Conservation (phyloP, 345 rosid species). For the Bruguiera sexangula region DNA sequence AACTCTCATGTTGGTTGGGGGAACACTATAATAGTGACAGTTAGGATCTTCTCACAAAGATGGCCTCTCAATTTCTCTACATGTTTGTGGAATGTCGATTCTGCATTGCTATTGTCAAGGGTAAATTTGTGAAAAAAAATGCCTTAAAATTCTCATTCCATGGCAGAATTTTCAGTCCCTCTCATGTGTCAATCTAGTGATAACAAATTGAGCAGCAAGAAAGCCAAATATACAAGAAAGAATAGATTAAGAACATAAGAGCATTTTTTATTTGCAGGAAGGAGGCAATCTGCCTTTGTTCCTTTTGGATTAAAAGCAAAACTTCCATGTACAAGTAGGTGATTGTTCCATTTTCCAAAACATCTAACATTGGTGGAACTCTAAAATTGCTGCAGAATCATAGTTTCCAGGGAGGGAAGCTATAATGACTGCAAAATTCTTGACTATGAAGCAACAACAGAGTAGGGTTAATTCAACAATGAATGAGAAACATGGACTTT, state of each 20-base stretch:
- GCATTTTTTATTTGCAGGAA: neutral
- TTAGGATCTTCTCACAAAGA: neutral
- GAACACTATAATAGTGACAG: neutral
- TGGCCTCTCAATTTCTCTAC: neutral
- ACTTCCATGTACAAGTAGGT: neutral
- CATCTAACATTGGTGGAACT: neutral
- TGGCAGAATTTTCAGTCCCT: neutral
- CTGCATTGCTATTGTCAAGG: neutral
- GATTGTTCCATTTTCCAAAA: neutral
- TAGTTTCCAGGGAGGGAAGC: neutral
- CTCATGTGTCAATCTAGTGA: neutral
- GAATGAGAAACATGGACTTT: neutral
- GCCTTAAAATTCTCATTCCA: neutral
- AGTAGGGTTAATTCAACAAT: neutral
- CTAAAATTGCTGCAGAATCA: neutral
- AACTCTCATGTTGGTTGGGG: neutral
- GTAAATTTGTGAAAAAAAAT: neutral
- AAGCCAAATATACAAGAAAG: neutral
- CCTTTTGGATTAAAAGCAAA: neutral
- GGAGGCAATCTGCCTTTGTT: neutral
- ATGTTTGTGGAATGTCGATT: neutral
- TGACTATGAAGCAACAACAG: slow-evolving; percentile 4
- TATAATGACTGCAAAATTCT: neutral
- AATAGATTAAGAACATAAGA: neutral
- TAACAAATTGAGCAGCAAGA: neutral